Evolutionary conservation across 139 green algal species (phyloP), one percentile per base, ranked within the genome.

Genomic region (Raphidocelis subcapitata): DNA sequence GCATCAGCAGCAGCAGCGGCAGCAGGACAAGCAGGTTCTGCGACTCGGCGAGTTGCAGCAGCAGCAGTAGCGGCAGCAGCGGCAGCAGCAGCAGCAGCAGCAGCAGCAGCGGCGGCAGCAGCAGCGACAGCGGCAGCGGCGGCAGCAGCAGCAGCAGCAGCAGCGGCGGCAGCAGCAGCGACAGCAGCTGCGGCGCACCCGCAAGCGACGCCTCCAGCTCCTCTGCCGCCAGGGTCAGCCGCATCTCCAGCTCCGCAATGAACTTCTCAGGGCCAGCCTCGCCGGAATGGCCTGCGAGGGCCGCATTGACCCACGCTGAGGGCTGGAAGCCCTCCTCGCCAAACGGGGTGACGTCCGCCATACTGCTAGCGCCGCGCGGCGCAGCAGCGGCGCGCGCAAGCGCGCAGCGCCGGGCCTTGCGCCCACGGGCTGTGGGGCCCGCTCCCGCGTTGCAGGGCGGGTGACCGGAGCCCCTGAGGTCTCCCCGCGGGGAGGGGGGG

Each of bases 171-270:
- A 44, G 37, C 15, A 41, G 28, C 8, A 44, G 29, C 35, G 57
- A 21, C 14, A 63, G 36, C 29, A 18, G 5, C 4, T 28, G 2
- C 57, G n/a, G 37, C 37, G 57, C 29, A 65, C 36, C 28, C 26
- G 36, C 77, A 28, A 92, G 74, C 8, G 84, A 79, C 0, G 84
- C 67, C 15, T 85, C 78, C 35, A 95, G 82, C 33, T 97, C 93
- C 88, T 97, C 93, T 31, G 81, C 83, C 2, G 76, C 66, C n/a
- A 97, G 67, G 73, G 95, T 87, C 61, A 96, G 71, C 33, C 85
- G 75, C 87, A 96, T 93, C 76, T 97, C 91, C 57, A 95, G 70
- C 69, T 95, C 91, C 0, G 84, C 79, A 5, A 96, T 77, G 54
- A 85, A 92, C 55, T 82, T 81, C n/a, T 94, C 89, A 59, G 0